Base-by-base conservation (phyloP, 805 yeast species). In the Hanseniaspora pseudoguilliermondii region DNA sequence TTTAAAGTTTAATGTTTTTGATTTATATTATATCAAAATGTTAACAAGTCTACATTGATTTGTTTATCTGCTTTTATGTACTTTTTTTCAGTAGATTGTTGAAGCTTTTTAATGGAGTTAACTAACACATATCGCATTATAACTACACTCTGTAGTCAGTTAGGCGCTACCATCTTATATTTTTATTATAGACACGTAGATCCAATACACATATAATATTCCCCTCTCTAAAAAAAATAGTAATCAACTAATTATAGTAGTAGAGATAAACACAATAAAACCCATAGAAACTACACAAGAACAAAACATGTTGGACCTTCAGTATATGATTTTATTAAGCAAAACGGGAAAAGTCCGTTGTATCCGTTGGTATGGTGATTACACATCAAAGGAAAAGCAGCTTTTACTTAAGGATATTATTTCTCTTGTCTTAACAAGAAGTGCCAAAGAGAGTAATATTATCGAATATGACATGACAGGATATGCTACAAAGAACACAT, bases 301-400 rank as follows among this genome's bases (percentile, higher is more conserved):
- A 42, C 9, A 27, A 44, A 27, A 16, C 10, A 68, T 69, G 71
- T 61, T 70, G 2, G 65, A 67, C 11, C 78, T 93, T 57, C 84
- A 84, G 62, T 95, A 85, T 68, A 64, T 91, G 54, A 75, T 95
- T 49, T 72, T 93, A 53, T 77, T 91, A 16, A 90, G 97, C 15
- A 80, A 96, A 62, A 98, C 93, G 68, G 99, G 98, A 32, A 93
- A 91, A 69, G 89, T 89, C 35, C 77, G 99, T 63, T 77, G 95
- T 38, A 80, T 95, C 39, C 90, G 90, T 72, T 93, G 99, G 99
- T 93, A 88, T 67, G 77, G 78, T 53, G 81, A 96, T 34, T 74
- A 83, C 48, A 76, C 85, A n/a, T 84, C 84, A 63, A 88, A 86
- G 66, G 96, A 89, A 62, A 89, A 90, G 71, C 75, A 83, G 53